Conservation (phyloP, 768 basidiomycete species). For the Leccinellum rugosiceps region DNA sequence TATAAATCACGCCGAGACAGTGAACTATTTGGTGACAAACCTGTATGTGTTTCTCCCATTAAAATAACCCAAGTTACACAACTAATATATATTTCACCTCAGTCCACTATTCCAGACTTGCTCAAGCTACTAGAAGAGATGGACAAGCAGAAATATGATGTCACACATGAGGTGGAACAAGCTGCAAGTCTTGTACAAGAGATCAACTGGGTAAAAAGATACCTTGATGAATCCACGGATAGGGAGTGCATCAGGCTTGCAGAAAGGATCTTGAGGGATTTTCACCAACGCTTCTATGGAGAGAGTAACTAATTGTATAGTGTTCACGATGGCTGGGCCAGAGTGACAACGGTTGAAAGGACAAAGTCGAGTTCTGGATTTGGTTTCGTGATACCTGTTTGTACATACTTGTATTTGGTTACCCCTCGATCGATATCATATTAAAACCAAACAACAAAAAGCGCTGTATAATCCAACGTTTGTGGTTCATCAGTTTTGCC, state of each 20-base stretch:
- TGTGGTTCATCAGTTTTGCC: neutral
- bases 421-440: neutral
- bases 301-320: neutral
- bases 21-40: constrained; percentile 19
- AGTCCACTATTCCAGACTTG: constrained; percentile 16
- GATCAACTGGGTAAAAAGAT: constrained; percentile 1
- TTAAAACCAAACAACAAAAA: too few species aligned
- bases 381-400: neutral
- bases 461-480: too few species aligned
- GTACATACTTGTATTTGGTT: neutral
- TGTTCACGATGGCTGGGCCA: neutral
- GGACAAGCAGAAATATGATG: constrained; percentile 16
- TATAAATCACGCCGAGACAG: neutral
- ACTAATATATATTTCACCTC: neutral
- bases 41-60: constrained; percentile 7
- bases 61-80: fast-evolving
- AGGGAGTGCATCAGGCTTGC: constrained; percentile 9
- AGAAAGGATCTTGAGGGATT: constrained; percentile 16
- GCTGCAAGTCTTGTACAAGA: constrained; percentile 5
- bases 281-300: constrained; percentile 22
- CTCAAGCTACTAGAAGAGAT: constrained; percentile 21
- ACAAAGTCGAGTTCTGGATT: neutral
- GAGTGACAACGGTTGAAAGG: neutral
- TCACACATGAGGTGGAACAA: constrained; percentile 18
- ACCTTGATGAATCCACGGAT: neutral